Evolutionary conservation across 179 eudicot genomes (phyloP).

Genomic region (Drosera spatulata): DNA sequence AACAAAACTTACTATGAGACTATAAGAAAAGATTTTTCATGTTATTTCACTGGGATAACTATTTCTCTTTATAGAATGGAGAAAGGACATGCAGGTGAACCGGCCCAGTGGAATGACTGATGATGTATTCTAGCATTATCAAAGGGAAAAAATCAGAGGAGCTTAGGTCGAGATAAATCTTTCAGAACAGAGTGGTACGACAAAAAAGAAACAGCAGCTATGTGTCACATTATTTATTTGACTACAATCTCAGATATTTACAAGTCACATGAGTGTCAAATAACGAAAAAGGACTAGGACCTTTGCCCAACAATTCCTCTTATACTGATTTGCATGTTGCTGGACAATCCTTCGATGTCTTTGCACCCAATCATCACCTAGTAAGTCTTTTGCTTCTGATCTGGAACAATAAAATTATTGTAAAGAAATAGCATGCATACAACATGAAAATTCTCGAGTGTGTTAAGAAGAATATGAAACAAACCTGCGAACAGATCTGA

Average conservation of each 20-base stretch:
- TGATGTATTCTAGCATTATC: no score
- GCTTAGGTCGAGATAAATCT: no score
- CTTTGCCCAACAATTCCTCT: conserved; percentile 96
- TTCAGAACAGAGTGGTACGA: no score
- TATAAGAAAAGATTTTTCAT: no score
- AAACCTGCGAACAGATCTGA: conserved; percentile 96
- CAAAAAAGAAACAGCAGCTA: no score
- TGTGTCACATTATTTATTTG: no score
- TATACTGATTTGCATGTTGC: conserved; percentile 97
- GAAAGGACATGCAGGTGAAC: no score
- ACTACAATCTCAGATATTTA: background rate
- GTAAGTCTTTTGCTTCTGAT: conserved; percentile 87
- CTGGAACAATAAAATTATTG: conserved; percentile 22
- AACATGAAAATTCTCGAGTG: background rate
- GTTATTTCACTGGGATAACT: no score
- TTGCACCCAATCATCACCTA: conserved; percentile 99
- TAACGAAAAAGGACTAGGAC: conserved; percentile 16
- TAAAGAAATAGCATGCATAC: conserved; percentile 2
- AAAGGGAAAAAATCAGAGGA: no score
- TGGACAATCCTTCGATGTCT: conserved; percentile 93
- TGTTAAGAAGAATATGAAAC: background rate
- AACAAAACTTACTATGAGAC: no score
- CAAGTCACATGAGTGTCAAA: background rate
- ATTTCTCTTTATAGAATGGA: no score
- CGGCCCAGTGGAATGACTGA: no score